These are phyloP conservation scores for Lizonia empirigonia DNA, from an alignment of 2,329 filamentous ascomycete genomes.

Conservation along the genomic window DNA sequence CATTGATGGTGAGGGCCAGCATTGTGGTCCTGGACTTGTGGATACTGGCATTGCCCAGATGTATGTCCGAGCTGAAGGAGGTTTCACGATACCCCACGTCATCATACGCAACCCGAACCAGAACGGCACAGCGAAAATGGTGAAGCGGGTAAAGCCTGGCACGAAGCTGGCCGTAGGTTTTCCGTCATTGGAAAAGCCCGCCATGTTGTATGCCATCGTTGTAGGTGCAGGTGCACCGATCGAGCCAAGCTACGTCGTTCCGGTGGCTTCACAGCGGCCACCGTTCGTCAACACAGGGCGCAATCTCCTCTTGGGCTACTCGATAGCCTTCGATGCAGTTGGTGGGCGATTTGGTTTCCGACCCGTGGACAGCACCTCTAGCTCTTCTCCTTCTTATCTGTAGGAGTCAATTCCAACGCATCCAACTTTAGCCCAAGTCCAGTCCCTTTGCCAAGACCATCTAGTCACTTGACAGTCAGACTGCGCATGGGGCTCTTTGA, in stretches of 20 bases:
- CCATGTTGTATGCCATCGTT: constrained; percentile 32
- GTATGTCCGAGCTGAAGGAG: constrained; percentile 41
- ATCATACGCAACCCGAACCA: constrained; percentile 41
- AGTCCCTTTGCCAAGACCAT: constrained; percentile 22
- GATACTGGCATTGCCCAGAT: constrained; percentile 46
- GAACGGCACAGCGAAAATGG: constrained; percentile 30
- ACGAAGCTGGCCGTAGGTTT: constrained; percentile 38
- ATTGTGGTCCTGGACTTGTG: constrained; percentile 37
- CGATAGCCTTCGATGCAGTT: constrained; percentile 44
- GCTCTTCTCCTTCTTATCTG: constrained; percentile 22
- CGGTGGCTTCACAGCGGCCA: constrained; percentile 26
- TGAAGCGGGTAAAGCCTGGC: constrained; percentile 40
- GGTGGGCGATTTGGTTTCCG: constrained; percentile 42
- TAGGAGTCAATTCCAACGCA: constrained; percentile 9
- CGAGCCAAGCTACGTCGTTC: constrained; percentile 38
- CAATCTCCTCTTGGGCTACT: constrained; percentile 40
- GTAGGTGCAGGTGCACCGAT: constrained; percentile 34
- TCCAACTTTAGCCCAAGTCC: constrained; percentile 15
- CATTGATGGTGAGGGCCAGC: constrained; percentile 26
- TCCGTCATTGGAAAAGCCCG: constrained; percentile 21
- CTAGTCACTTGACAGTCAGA: constrained; percentile 42
- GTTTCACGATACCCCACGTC: constrained; percentile 35
- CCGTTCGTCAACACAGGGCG: constrained; percentile 45
- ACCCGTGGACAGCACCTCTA: constrained; percentile 18
- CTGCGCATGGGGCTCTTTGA: constrained; percentile 43